Percentiles rank a stretch among this genome's conserved stretches.
These are phyloP conservation scores for Aspergillus neoniger DNA, from an alignment of 2,329 filamentous ascomycete species.

Conservation along the genomic window DNA sequence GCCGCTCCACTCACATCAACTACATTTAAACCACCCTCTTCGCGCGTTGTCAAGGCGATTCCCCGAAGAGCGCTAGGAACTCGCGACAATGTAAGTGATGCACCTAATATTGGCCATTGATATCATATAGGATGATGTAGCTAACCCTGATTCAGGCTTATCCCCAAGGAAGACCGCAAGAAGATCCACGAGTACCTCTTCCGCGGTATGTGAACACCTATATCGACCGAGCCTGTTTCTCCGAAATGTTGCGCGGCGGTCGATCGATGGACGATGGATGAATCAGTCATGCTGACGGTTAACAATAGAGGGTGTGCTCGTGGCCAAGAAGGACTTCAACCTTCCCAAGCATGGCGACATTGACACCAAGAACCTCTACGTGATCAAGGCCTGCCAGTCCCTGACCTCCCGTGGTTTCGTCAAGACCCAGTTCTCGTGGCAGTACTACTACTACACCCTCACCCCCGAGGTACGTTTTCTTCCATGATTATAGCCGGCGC, in stretches of 20 bases:
- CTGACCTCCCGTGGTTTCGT: conserved; percentile 97
- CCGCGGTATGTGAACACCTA: conserved; percentile 62
- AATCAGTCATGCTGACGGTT: conserved; percentile 5
- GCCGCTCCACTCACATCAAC: conserved; percentile 36
- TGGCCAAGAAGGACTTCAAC: conserved; percentile 99
- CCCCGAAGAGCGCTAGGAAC: conserved; percentile 55
- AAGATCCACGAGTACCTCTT: conserved; percentile 99
- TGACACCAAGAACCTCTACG: conserved; percentile 99
- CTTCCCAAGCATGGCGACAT: conserved; percentile 96
- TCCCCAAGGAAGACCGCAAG: conserved; percentile 99
- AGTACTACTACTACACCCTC: conserved; percentile 99
- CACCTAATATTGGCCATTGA: neutral
- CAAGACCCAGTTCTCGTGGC: conserved; percentile 99
- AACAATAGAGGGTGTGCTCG: conserved; percentile 72
- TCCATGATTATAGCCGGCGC: too few relatives aligned
- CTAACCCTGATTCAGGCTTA: conserved; percentile 67
- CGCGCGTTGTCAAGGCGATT: conserved; percentile 55
- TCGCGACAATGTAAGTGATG: conserved; percentile 53
- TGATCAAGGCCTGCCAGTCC: conserved; percentile 98
- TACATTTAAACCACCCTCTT: conserved; percentile 40
- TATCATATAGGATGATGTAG: conserved; percentile 5
- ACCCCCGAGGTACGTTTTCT: conserved; percentile 67
- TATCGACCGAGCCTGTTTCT: conserved; percentile 16
- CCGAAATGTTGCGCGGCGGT: conserved; percentile 1
- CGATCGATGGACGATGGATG: neutral